Base-by-base conservation (phyloP, 768 basidiomycete species). In the Lentinula detonsa region DNA sequence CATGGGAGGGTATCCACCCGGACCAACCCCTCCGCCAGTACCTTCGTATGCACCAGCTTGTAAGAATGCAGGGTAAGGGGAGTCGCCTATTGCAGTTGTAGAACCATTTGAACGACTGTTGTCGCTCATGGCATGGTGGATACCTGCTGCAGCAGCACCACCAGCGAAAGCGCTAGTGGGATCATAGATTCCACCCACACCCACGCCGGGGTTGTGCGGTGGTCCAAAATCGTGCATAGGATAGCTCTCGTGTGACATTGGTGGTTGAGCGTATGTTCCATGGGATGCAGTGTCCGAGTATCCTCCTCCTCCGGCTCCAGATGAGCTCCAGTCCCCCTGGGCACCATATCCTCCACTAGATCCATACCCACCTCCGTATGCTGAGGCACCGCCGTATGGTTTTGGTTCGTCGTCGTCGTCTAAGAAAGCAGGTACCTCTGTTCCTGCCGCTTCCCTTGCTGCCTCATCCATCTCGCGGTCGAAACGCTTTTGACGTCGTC, bases 401-500 rank as follows among this genome's bases (percentile, higher is more conserved):
- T 61, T 53, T 45, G 45, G 48, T 37, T 78, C 77, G 21, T 74
- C 76, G 37, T 80, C 77, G 60, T 85, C 83, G 59, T 85, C 84
- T 35, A 86, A 77, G 68, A 82, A 85, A 62, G 80, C 78, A 11
- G 83, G 84, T 0, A 81, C 76, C 18, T 76, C 76, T 0, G 82
- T 77, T 1, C 79, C 72, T 0, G 81, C 82, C 0, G 81, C 82
- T 61, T 84, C 86, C 3, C 80, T 81, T 0, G 89, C 88, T 0
- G 88, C 90, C 53, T 85, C 85, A 13, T 82, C 85, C 43, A 90
- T 83, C 57, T 91, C 90, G n/a, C 78, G 77, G 69, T 92, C 90
- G 65, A 90, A 86, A 46, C 80, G 77, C 62, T 77, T 70, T 3
- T 84, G 85, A 1, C 86, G 84, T 6, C 86, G 85, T 0, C 89